These are phyloP conservation scores for Trametes cinnabarina DNA, from an alignment of 768 basidiomycete species.

Conservation along the genomic window DNA sequence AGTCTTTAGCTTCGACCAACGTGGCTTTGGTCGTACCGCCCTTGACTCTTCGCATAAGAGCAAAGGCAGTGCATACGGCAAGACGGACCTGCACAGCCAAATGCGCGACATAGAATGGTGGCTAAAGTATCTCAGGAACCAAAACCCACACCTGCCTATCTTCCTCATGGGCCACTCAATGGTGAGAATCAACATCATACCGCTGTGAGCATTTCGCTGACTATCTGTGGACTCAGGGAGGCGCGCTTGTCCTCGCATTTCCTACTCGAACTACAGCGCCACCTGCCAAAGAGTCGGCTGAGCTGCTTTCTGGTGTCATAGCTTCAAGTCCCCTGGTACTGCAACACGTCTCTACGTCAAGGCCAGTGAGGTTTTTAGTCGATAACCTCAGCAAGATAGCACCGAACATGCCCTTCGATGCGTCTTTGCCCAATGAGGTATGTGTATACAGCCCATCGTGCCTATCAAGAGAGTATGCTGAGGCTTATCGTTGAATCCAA, in stretches of 20 bases:
- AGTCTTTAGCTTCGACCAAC: conserved; percentile 71
- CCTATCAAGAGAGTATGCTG: rapidly evolving
- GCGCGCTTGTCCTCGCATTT: conserved; percentile 58
- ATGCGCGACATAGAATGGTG: conserved; percentile 68
- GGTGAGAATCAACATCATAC: conserved; percentile 37
- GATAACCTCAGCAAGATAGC: background rate
- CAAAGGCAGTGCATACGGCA: conserved; percentile 53
- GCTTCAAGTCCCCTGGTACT: conserved; percentile 59
- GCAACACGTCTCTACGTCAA: background rate
- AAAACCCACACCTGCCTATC: conserved; percentile 46
- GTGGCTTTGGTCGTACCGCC: conserved; percentile 73
- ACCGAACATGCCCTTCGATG: background rate
- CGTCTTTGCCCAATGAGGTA: background rate
- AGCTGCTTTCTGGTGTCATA: conserved; percentile 56
- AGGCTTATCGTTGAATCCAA: background rate
- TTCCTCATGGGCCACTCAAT: conserved; percentile 77
- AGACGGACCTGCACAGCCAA: conserved; percentile 58
- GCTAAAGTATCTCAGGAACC: conserved; percentile 44
- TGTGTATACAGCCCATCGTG: background rate
- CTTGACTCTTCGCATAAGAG: conserved; percentile 53
- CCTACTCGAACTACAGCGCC: conserved; percentile 38
- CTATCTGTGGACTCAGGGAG: conserved; percentile 50
- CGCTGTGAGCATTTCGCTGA: background rate
- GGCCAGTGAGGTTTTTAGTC: background rate
- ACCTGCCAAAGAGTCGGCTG: conserved; percentile 34